Evolutionary conservation across 2,329 filamentous ascomycete genomes (phyloP).

Genomic region (Lachnellula occidentalis): DNA sequence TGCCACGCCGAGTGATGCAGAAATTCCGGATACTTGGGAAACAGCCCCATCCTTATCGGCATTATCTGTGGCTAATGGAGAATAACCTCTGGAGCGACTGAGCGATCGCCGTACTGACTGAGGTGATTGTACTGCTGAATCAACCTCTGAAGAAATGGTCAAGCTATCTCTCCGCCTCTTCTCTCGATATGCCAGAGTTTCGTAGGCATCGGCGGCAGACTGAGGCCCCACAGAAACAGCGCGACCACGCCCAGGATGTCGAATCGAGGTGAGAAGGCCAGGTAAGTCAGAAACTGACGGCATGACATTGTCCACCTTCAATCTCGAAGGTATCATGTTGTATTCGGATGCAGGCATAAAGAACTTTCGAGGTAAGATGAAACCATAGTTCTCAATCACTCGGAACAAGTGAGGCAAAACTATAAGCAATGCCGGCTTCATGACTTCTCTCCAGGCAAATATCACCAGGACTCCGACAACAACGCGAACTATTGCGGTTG

Average conservation of each 20-base stretch:
- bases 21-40: slow-evolving; percentile 38
- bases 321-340: slow-evolving; percentile 68
- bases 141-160: slow-evolving; percentile 17
- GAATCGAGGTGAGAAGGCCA: slow-evolving; percentile 72
- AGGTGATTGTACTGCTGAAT: slow-evolving; percentile 9
- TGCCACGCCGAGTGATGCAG: slow-evolving; percentile 35
- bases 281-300: slow-evolving; percentile 86
- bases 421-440: slow-evolving; percentile 77
- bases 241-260: slow-evolving; percentile 69
- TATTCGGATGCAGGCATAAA: slow-evolving; percentile 91
- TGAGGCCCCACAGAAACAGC: slow-evolving; percentile 90
- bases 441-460: slow-evolving; percentile 83
- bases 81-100: slow-evolving; percentile 13
- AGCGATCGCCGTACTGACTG: slow-evolving; percentile 1
- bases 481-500: slow-evolving; percentile 60
- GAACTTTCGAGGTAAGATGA: slow-evolving; percentile 80
- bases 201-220: slow-evolving; percentile 93
- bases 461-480: slow-evolving; percentile 76
- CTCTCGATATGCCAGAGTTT: slow-evolving; percentile 87
- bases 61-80: slow-evolving; percentile 2
- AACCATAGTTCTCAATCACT: slow-evolving; percentile 70
- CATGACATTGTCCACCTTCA: slow-evolving; percentile 81
- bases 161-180: slow-evolving; percentile 56
- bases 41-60: slow-evolving; percentile 21
- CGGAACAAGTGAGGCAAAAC: slow-evolving; percentile 82